Base-by-base conservation (phyloP, 2,329 filamentous ascomycete species). In the Trichoderma pleuroti region DNA sequence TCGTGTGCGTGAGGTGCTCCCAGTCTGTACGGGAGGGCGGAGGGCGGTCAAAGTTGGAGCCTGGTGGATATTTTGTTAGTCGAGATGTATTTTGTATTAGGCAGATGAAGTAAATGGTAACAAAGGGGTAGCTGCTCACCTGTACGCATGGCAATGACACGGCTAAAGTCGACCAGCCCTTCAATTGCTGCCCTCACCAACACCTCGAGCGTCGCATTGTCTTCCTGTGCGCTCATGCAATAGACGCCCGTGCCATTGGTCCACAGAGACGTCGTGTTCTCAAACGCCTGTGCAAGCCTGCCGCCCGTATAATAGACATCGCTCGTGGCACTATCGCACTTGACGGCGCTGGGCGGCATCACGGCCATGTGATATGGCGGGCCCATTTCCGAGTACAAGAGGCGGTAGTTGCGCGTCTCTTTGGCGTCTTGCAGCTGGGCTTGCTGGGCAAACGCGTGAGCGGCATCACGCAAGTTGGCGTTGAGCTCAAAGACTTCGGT, bases 191-290 rank as follows among this genome's bases (percentile, higher is more conserved):
- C 86, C 14, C 91, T 86, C 24, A 92, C 79, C 32, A 93, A 81
- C 6, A 87, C 90, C 74, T 91, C 90, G 1, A 93, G 85, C 0
- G 86, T 87, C 0, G 90, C 91, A 75, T 90, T 92, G 77, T 93
- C 91, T 78, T 93, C 91, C 78, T 93, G 91, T 0, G 90, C 90
- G 1, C 86, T 91, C 80, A 90, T 88, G 81, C 91, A 93, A 80
- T 93, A 93, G 7, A 84, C 78, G 0, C 88, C 90, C 0, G 86
- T 87, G 4, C 90, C 90, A 75, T 92, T 92, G 3, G 91, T 93
- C 81, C 89, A 87, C 0, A 91, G 75, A 0, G 74, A 80, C 4
- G 89, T 90, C 24, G 87, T 90, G 73, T 90, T 89, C 74, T 88
- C 89, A 76, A 93, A 93, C 0, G 87, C 86, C 59, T 87, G 84